Base-by-base conservation (phyloP, 306 rosid species). In the Dryas alaskensis region DNA sequence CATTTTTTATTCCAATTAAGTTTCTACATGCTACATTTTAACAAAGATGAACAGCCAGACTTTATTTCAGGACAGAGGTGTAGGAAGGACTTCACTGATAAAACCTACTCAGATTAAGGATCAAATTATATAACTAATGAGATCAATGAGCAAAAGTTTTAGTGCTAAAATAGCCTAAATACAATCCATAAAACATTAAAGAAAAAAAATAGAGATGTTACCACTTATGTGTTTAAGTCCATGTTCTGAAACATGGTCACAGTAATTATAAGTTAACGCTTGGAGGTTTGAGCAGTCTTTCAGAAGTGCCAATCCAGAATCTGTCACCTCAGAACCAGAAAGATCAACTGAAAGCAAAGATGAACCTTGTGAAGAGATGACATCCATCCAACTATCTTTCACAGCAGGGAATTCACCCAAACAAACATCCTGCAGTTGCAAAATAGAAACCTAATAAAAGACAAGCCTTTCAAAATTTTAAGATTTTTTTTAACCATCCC, bases 341-440 rank as follows among this genome's bases (percentile, higher is more conserved):
- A 89, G 48, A 82, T 89, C 95, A 76, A 83, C 78, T 2, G 92
- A 79, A 42, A 89, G 90, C 62, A 89, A 80, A 55, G 92, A 87
- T 37, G 83, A 49, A 25, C 88, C 87, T 64, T 89, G 95, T 3
- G 95, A 89, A 76, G 90, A 75, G 70, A 89, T 83, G 37, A 62
- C 86, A 67, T 80, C 86, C 92, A 87, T 83, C 95, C 95, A 89
- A 76, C 72, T 84, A 80, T 89, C 95, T 66, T 81, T 13, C n/a
- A 87, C 92, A 53, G 76, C 87, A 50, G 81, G 81, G 76, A 78
- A 87, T 48, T 87, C 95, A 49, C 77, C 90, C 86, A 89, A 79
- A 73, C 61, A 78, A 72, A 83, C 58, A 84, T 89, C 95, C 95
- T 89, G 83, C 81, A 73, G 81, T 25, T 37, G 65, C 64, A 82